phyloP scores from a whole-genome alignment of 495 filamentous ascomycete genomes.

The Pyrenula aspistea region DNA sequence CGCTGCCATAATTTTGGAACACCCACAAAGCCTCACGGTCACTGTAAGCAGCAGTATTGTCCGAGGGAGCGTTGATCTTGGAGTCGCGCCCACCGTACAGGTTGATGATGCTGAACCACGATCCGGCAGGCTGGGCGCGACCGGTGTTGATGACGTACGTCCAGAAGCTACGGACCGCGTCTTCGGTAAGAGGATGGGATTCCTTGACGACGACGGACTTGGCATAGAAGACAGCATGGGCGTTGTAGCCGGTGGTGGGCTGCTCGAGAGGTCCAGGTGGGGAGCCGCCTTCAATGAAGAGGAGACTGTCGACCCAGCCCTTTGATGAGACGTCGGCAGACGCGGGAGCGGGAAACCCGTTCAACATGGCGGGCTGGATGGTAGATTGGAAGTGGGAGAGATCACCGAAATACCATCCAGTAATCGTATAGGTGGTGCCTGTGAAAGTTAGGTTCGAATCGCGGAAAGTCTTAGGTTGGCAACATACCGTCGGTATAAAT shows the following conservation, averaged over 20 bases:
- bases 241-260: conserved; percentile 14
- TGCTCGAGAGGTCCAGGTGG: conserved; percentile 34
- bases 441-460: conserved; percentile 7
- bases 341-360: conserved; percentile 24
- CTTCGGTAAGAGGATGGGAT: conserved; percentile 7
- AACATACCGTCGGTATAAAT: conserved; percentile 30
- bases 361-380: not conserved
- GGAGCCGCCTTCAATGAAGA: conserved; percentile 34
- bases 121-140: conserved; percentile 28
- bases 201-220: conserved; percentile 35
- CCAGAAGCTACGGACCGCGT: conserved; percentile 12
- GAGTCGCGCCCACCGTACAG: conserved; percentile 21
- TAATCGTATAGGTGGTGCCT: not conserved
- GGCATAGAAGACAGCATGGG: conserved; percentile 31
- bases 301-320: conserved; percentile 14
- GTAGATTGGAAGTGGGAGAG: conserved; percentile 23
- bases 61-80: conserved; percentile 24
- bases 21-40: conserved; percentile 34
- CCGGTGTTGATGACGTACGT: conserved; percentile 13
- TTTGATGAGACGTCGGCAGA: conserved; percentile 20
- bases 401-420: conserved; percentile 19
- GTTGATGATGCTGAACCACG: conserved; percentile 33
- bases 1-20: conserved; percentile 26
- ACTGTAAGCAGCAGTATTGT: conserved; percentile 28
- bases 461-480: conserved; percentile 20